Percentiles rank a stretch among this genome's conserved stretches.
phyloP scores from a whole-genome alignment of 305 asterid species.

The Fraxinus dipetala region DNA sequence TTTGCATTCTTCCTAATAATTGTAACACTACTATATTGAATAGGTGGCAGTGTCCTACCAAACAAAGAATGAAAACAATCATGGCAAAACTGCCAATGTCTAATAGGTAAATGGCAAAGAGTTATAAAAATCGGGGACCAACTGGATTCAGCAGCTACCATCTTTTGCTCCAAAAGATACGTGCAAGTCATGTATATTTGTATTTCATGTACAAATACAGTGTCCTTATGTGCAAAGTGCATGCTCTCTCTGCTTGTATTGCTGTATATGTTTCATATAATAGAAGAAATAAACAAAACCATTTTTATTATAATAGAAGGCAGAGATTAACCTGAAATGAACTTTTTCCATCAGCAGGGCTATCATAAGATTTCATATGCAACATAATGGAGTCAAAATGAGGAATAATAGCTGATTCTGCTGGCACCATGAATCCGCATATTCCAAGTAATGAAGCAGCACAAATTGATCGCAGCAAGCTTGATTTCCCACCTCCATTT shows the following conservation, averaged over 20 bases:
- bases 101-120: background rate
- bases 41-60: background rate
- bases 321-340: slow-evolving; percentile 71
- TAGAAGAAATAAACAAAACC: background rate
- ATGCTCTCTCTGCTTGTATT: background rate
- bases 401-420: slow-evolving; percentile 86
- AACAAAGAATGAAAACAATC: background rate
- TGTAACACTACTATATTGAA: background rate
- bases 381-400: slow-evolving; percentile 92
- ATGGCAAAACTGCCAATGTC: background rate
- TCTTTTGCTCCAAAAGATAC: background rate
- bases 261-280: background rate
- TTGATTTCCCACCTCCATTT: slow-evolving; percentile 96
- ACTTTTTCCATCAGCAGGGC: slow-evolving; percentile 98
- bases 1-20: background rate
- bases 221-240: background rate
- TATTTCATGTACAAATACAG: background rate
- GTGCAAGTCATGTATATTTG: background rate
- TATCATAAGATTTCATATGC: slow-evolving; percentile 95
- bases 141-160: background rate
- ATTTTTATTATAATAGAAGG: background rate
- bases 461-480: slow-evolving; percentile 86
- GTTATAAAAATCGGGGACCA: background rate
- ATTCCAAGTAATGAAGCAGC: slow-evolving; percentile 92
- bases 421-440: slow-evolving; percentile 96